Evolutionary conservation across 2,329 filamentous ascomycete genomes (phyloP), one percentile per base, ranked within the genome.

Genomic region (Exserohilum turcica): DNA sequence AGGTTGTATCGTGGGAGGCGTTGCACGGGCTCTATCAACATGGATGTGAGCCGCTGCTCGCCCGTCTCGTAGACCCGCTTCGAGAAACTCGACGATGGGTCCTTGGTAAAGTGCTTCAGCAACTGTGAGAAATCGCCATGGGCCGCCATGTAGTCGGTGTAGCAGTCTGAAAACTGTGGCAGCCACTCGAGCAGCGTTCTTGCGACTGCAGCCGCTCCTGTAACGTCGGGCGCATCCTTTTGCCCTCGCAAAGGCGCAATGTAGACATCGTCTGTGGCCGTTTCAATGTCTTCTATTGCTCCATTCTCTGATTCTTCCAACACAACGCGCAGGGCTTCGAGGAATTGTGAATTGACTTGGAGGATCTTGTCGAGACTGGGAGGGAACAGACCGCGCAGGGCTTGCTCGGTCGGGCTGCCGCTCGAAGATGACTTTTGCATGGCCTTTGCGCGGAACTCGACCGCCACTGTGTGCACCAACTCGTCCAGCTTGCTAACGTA

Each of bases 21-120:
- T 74, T 99, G 94, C 0, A 99, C 92, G 2, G 94, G 94, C 75
- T 99, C 94, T 72, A 99, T 99, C 48, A 99, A 83, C 58, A 94
- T 84, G 3, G 94, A 97, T 43, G 91, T 92, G 48, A 97, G 83
- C 52, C 87, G 85, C 76, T 99, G 94, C 73, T 97, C 94, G 49
- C 94, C 93, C 2, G 89, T 89, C 59, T 92, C 86, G 46, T 90
- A 85, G 3, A 97, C 85, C 39, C 90, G 82, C 63, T 89, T 87
- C 2, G 89, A 88, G 71, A 96, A 93, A 66, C 88, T 92, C 2
- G 92, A 93, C 57, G 89, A 87, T 51, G 87, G 86, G 65, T 91
- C 82, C 59, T 80, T 89, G 56, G 94, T 82, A 64, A 96, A 91
- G 1, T 83, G 81, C 63, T 89, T 91, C 48, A 97, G 83, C 13